Evolutionary conservation across 169 alveolate species (phyloP).

Genomic region (Neospora caninum): DNA sequence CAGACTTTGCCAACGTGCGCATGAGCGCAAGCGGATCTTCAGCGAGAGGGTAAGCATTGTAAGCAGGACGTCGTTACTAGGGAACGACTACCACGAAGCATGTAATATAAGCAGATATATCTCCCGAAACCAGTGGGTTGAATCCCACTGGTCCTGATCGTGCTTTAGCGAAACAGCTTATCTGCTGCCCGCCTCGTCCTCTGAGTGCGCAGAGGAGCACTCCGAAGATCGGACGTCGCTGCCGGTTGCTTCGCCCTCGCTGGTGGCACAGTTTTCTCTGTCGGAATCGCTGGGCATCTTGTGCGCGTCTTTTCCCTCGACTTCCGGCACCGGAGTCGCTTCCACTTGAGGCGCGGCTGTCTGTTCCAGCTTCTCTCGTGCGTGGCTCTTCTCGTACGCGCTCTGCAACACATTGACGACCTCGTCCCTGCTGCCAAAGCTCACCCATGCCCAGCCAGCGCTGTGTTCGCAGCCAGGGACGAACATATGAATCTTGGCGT

Average conservation of each 20-base stretch:
- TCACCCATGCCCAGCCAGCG: constrained; percentile 71
- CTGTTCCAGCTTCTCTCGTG: constrained; percentile 1
- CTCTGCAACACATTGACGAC: constrained; percentile 33
- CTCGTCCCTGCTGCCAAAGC: constrained; percentile 22
- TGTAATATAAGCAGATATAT: too few relatives aligned
- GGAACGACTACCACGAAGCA: too few relatives aligned
- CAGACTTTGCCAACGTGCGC: too few relatives aligned
- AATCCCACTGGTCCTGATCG: too few relatives aligned
- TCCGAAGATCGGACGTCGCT: not conserved
- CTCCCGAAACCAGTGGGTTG: too few relatives aligned
- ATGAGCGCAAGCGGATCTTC: too few relatives aligned
- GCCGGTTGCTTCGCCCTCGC: constrained; percentile 36
- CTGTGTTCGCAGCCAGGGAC: constrained; percentile 67
- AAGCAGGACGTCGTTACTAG: too few relatives aligned
- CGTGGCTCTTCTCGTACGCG: constrained; percentile 37
- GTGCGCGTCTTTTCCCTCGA: not conserved
- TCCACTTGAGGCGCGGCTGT: not conserved
- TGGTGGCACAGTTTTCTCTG: not conserved
- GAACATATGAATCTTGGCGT: constrained; percentile 54
- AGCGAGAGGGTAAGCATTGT: too few relatives aligned
- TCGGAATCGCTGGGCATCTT: not conserved
- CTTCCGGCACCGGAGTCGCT: not conserved
- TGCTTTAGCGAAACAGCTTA: not conserved
- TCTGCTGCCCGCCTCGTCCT: not conserved
- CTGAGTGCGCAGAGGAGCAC: not conserved